phyloP scores from a whole-genome alignment of 1,139 yeast species.

The Geotrichum restrictum region DNA sequence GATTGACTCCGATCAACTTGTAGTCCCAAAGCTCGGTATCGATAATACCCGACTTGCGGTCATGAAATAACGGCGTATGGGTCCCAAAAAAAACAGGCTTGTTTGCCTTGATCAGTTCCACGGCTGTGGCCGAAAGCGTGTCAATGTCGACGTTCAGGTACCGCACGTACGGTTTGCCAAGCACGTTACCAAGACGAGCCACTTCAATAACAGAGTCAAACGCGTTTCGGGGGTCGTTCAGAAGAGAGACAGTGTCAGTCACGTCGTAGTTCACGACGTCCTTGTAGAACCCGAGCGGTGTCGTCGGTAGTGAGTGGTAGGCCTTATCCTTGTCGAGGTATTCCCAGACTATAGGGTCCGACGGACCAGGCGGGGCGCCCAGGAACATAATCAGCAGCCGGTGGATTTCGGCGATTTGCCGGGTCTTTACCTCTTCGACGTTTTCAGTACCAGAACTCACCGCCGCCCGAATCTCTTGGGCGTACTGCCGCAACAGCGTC shows the following conservation, averaged over 20 bases:
- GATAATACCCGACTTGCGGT: slow-evolving; percentile 60
- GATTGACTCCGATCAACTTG: slow-evolving; percentile 57
- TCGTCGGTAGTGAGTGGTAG: slow-evolving; percentile 49
- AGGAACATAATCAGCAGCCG: slow-evolving; percentile 60
- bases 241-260: slow-evolving; percentile 56
- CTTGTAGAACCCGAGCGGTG: slow-evolving; percentile 61
- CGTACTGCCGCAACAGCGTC: slow-evolving; percentile 70
- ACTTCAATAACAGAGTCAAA: slow-evolving; percentile 61
- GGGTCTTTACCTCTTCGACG: slow-evolving; percentile 39
- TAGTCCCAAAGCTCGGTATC: slow-evolving; percentile 68
- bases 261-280: slow-evolving; percentile 54
- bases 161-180: slow-evolving; percentile 61
- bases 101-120: slow-evolving; percentile 62
- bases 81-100: slow-evolving; percentile 83
- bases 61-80: slow-evolving; percentile 67
- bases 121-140: slow-evolving; percentile 55
- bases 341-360: slow-evolving; percentile 67
- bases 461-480: slow-evolving; percentile 57
- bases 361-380: slow-evolving; percentile 75
- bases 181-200: slow-evolving; percentile 68
- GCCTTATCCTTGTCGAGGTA: slow-evolving; percentile 68
- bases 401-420: slow-evolving; percentile 59
- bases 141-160: slow-evolving; percentile 66
- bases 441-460: slow-evolving; percentile 32
- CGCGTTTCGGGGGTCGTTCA: slow-evolving; percentile 76